These are phyloP conservation scores for Cryphonectria radicalis DNA, from an alignment of 2,329 filamentous ascomycete species.

Conservation along the genomic window DNA sequence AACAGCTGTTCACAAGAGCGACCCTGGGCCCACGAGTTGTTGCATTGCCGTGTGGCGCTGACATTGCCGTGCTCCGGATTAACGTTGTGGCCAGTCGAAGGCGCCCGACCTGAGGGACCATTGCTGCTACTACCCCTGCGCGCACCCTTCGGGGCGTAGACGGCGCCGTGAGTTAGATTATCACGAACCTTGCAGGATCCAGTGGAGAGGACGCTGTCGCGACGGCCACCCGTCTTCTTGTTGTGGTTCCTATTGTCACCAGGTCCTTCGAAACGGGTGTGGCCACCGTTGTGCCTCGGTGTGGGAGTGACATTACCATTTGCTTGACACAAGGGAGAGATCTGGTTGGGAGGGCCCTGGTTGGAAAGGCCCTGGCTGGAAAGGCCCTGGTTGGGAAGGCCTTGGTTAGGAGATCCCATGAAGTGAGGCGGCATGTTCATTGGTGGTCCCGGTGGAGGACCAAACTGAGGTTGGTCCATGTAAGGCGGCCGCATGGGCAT, in stretches of 20 bases:
- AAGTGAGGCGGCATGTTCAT: constrained; percentile 4
- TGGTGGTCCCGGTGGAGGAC: constrained; percentile 2
- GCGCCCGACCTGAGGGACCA: not conserved
- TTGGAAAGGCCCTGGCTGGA: no score
- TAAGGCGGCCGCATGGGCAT: constrained; percentile 5
- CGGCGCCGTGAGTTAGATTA: constrained; percentile 20
- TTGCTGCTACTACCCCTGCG: constrained; percentile 13
- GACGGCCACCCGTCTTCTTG: constrained; percentile 12
- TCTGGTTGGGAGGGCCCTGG: constrained; percentile 4
- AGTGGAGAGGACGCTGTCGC: constrained; percentile 16
- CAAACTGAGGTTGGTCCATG: constrained; percentile 11
- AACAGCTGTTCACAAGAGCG: not conserved
- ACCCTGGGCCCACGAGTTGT: not conserved
- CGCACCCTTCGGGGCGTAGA: constrained; percentile 17
- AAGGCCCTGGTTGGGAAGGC: constrained; percentile 4
- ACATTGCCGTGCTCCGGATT: not conserved
- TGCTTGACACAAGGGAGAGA: constrained; percentile 14
- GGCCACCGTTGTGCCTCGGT: not conserved
- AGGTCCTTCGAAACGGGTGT: not conserved
- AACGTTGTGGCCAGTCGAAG: not conserved
- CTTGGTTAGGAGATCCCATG: constrained; percentile 9
- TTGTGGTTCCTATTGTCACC: not conserved
- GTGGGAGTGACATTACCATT: constrained; percentile 17
- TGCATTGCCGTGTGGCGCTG: not conserved
- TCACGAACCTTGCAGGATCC: constrained; percentile 21